Evolutionary conservation across 768 basidiomycete species (phyloP), one percentile per base, ranked within the genome.

Genomic region (Paxillus involutus): DNA sequence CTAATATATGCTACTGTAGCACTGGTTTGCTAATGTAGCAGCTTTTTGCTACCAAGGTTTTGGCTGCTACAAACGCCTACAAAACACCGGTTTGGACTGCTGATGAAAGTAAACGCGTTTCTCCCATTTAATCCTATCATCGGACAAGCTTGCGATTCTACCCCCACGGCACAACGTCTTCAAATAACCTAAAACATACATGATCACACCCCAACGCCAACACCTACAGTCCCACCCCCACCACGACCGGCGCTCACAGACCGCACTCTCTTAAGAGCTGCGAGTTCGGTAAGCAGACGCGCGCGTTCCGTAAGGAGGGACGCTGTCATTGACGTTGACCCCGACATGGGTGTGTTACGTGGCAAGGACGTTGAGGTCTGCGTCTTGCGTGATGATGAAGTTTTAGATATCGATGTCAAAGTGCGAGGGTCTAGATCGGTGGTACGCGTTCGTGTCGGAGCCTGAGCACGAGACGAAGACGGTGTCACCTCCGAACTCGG

Each of bases 241-340:
- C 17, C 17, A 19, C 40, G 42, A 5, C 44, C 42, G 21, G 48
- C 41, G 19, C 59, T 64, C 33, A 52, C 42, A 9, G 56, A 55
- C 12, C 60, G 59, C 11, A 52, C 65, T 14, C 56, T 64, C 43
- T 75, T 74, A 36, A 84, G 59, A 11, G 71, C 73, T 0, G 84
- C 82, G 11, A 88, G 63, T 63, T 84, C 81, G 5, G 75, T 77
- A 42, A 85, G 65, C 21, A 88, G 63, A 37, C 75, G 70, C 0
- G 84, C 83, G 0, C 85, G 80, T 58, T 87, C 82, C 14, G 80
- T 78, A 16, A 86, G 55, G 7, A 88, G 73, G 17, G 41, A 42
- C 41, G 21, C 41, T 42, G 41, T 42, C 35, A 35, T 35, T 1
- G 12, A 35, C 13, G 35, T 35, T 14, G 13, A 14, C 35, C 11